Evolutionary conservation across 176 grass and related monocot genomes (phyloP).

Genomic region (Eragrostis curvula): DNA sequence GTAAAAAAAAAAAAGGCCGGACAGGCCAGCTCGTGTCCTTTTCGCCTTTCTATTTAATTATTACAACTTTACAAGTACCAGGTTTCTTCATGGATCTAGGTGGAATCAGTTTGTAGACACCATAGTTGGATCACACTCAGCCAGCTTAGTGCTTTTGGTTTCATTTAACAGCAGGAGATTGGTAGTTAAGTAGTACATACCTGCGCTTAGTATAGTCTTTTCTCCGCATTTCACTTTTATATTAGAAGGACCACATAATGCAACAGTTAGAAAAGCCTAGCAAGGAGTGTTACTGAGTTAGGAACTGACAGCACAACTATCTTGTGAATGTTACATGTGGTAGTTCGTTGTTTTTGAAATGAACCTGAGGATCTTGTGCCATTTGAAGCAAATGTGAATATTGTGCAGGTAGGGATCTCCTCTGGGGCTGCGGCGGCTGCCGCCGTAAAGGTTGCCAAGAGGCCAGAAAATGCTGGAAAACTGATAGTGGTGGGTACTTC

Average conservation of each 20-base stretch:
- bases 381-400: conserved; percentile 31
- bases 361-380: not conserved
- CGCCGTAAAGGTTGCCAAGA: conserved; percentile 80
- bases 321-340: not conserved
- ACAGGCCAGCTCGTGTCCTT: not conserved
- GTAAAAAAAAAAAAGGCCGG: not conserved
- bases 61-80: not conserved
- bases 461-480: conserved; percentile 93
- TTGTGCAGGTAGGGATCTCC: conserved; percentile 90
- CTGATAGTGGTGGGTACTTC: conserved; percentile 64
- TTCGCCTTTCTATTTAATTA: conserved; percentile 5
- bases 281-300: conserved; percentile 1
- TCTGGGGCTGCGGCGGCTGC: conserved; percentile 87
- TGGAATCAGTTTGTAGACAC: conserved; percentile 13
- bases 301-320: not conserved
- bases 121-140: not conserved
- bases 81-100: not conserved
- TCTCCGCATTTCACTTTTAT: not conserved
- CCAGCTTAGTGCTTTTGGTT: not conserved
- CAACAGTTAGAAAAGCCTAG: not conserved
- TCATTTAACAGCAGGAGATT: not conserved
- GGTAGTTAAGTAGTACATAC: conserved; percentile 1
- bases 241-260: not conserved
- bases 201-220: not conserved
- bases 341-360: not conserved